Evolutionary conservation across 345 rosid genomes (phyloP).

Genomic region (Citrus medica): DNA sequence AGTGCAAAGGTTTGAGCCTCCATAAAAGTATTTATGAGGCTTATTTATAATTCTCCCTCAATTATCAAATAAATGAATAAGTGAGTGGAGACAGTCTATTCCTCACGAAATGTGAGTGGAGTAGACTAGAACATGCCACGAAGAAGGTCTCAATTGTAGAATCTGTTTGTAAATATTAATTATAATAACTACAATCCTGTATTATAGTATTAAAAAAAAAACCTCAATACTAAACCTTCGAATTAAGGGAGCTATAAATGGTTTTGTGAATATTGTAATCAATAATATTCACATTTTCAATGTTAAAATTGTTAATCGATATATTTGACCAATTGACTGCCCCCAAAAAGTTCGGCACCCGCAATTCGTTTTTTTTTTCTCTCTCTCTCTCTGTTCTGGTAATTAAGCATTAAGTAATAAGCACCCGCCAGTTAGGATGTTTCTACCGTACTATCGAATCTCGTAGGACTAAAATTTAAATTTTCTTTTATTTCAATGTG

Average conservation of each 20-base stretch:
- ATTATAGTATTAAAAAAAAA: too few species aligned
- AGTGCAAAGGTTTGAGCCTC: too few species aligned
- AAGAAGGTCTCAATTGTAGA: too few species aligned
- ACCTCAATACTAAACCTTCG: background rate
- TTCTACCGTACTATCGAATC: too few species aligned
- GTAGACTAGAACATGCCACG: too few species aligned
- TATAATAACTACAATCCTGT: too few species aligned
- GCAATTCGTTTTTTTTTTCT: background rate
- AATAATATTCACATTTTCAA: background rate
- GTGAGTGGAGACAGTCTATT: too few species aligned
- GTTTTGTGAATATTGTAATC: background rate
- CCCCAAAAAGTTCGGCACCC: background rate
- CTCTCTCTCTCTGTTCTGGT: background rate
- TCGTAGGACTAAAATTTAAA: background rate
- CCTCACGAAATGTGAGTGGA: too few species aligned
- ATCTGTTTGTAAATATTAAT: too few species aligned
- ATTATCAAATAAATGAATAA: too few species aligned
- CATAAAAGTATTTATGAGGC: too few species aligned
- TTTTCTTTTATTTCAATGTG: background rate
- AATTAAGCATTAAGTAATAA: background rate
- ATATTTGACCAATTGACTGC: background rate
- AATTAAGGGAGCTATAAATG: background rate
- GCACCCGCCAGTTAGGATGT: background rate
- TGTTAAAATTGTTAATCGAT: background rate
- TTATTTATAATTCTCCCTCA: too few species aligned